Base-by-base conservation (phyloP, 441 rosid genomes). In the Raphanus hybrid region DNA sequence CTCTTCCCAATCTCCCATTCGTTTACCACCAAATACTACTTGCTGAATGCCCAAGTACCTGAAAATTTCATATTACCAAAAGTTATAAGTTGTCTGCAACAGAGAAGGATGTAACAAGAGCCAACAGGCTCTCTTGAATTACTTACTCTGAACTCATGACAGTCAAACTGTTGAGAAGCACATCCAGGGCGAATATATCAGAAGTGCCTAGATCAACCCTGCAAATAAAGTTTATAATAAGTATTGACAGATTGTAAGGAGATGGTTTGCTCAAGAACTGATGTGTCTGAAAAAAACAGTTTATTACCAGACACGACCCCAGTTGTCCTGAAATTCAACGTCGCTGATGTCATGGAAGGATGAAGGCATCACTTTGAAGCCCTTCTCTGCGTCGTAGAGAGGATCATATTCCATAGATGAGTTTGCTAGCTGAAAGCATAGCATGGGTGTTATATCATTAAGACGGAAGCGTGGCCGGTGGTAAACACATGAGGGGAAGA, bases 151-250 rank as follows among this genome's bases (percentile, higher is more conserved):
- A 90, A 75, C 97, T 92, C 86, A 92, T 74, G 11, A 90, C 94
- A 39, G 97, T 94, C 85, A 94, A 82, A 87, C 89, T 88, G 83
- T 92, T 94, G 72, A 94, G 87, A 75, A 94, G 89, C 35, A 92
- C 94, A 80, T 94, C 99, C 55, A 94, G 63, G 48, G 93, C 89
- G 16, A 92, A 88, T 72, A 87, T 84, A 80, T 94, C 99, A 1
- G 90, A 82, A 68, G 98, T 94, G 37, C 99, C 99, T 3, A 94
- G 89, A 82, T 92, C 99, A 10, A 94, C 91, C 99, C 98, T 94
- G 93, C 67, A 8, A 79, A 8, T 64, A 62, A 57, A 66, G 23
- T 73, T 72, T 14, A 69, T 12, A 41, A 39, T 57, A 23, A 26
- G 64, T 5, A 57, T 29, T 29, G 39, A 69, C 27, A 50, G 32